These are phyloP conservation scores for Logfia minima DNA, from an alignment of 129 eudicot genomes.

Conservation along the genomic window DNA sequence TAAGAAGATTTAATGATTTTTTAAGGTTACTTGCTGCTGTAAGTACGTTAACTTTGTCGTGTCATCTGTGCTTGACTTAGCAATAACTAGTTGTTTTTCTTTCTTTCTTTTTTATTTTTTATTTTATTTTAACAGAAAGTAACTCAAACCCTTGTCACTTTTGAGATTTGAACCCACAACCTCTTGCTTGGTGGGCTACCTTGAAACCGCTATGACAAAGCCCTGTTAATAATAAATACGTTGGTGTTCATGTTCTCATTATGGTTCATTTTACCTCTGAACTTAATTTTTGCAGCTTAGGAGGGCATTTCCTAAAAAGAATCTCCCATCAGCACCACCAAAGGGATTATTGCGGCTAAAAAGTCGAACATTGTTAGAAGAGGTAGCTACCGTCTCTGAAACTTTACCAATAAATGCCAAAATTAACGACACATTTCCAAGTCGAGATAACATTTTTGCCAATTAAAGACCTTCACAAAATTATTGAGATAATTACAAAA, in stretches of 20 bases:
- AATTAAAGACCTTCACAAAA: neutral
- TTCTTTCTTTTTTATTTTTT: no score
- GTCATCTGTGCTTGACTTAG: neutral
- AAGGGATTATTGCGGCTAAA: constrained; percentile 76
- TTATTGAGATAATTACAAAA: neutral
- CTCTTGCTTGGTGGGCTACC: neutral
- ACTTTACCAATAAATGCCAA: constrained; percentile 13
- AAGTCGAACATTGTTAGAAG: constrained; percentile 83
- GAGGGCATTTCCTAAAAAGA: constrained; percentile 71
- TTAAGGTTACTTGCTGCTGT: constrained; percentile 86
- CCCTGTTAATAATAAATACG: neutral
- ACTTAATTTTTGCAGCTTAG: constrained; percentile 54
- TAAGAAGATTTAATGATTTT: constrained; percentile 97
- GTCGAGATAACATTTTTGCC: neutral
- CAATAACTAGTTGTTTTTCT: neutral
- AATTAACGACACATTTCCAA: neutral
- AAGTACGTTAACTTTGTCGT: constrained; percentile 38
- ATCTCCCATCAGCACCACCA: constrained; percentile 86
- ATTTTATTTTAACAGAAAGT: no score
- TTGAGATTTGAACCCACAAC: neutral
- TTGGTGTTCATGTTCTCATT: neutral
- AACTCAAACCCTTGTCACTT: neutral
- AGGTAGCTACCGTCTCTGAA: constrained; percentile 46
- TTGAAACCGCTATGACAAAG: neutral
- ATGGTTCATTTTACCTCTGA: constrained; percentile 5